Percentiles rank a stretch among this genome's conserved stretches.
phyloP scores from a whole-genome alignment of 306 rosid genomes.

The Citrullus mucosospermus region DNA sequence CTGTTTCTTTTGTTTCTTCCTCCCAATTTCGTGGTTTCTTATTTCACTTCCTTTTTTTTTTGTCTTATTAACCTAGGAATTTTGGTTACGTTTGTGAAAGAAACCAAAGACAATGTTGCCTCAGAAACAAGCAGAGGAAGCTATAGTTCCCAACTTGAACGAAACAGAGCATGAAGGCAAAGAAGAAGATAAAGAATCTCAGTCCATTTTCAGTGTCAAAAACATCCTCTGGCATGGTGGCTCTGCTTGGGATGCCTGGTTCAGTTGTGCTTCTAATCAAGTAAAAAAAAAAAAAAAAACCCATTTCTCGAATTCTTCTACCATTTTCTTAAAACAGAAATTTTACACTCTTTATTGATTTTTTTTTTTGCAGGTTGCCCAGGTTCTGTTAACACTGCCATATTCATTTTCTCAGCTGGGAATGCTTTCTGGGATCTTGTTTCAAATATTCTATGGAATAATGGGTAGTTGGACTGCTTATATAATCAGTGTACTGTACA shows the following conservation, averaged over 20 bases:
- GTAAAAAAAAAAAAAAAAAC: slow-evolving; percentile 16
- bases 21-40: slow-evolving; percentile 25
- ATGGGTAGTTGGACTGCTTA: slow-evolving; percentile 99
- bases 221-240: slow-evolving; percentile 91
- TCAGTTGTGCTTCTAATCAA: slow-evolving; percentile 97
- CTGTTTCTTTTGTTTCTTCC: slow-evolving; percentile 6
- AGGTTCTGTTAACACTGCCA: slow-evolving; percentile 83
- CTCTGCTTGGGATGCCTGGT: slow-evolving; percentile 97
- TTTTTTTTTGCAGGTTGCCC: slow-evolving; percentile 55
- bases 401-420: slow-evolving; percentile 96
- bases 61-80: slow-evolving; percentile 15
- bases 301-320: background rate
- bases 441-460: slow-evolving; percentile 78
- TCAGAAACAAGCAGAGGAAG: slow-evolving; percentile 82
- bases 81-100: slow-evolving; percentile 4
- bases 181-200: slow-evolving; percentile 22
- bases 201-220: slow-evolving; percentile 40
- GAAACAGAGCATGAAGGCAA: slow-evolving; percentile 44
- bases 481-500: slow-evolving; percentile 83
- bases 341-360: background rate
- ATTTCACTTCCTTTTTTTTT: background rate
- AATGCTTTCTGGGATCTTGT: slow-evolving; percentile 61
- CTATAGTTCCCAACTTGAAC: slow-evolving; percentile 56
- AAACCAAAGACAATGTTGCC: slow-evolving; percentile 55
- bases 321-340: background rate